Evolutionary conservation across 2,329 filamentous ascomycete species (phyloP), one percentile per base, ranked within the genome.

Genomic region (Talaromyces atroroseus): DNA sequence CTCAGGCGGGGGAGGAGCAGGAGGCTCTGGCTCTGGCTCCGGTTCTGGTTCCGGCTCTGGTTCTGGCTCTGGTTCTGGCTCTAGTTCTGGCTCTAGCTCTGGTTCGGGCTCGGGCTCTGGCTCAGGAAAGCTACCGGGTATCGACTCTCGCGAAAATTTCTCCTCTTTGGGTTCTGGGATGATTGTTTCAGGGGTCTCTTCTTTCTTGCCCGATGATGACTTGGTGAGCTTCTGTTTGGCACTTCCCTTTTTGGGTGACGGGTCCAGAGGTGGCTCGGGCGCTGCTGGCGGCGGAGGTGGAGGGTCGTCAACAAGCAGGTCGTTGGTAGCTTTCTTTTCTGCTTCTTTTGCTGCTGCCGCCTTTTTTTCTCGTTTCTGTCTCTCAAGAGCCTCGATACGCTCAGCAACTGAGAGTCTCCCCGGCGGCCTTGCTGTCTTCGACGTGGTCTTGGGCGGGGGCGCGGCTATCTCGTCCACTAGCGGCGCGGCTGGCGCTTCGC

Each of bases 71-170:
- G 49, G 54, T 46, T 76, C 76, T 36, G 63, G 77, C 45, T n/a
- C n/a, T n/a, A n/a, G n/a, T n/a, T n/a, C n/a, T n/a, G n/a, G n/a
- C n/a, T 71, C 69, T n/a, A n/a, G n/a, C n/a, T 78, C 76, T 14
- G 49, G 56, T 57, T 79, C 68, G 26, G 63, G 77, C 45, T n/a
- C n/a, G n/a, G n/a, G n/a, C n/a, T n/a, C n/a, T n/a, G n/a, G n/a
- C n/a, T 71, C 69, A 29, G 82, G 82, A 65, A 84, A 84, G 59
- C 79, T 80, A 58, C 82, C 82, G 49, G 82, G 81, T 10, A 81
- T 72, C 40, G 68, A 66, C 54, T 73, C 71, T 56, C 70, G 69
- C 23, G 65, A 65, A 23, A 63, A 32, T 29, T 59, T 45, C 34
- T 59, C 57, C 24, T 56, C 52, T 10, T 54, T 59, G 23, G 68